Evolutionary conservation across 805 yeast genomes (phyloP), one percentile per base, ranked within the genome.

Genomic region (Grigorovia humatica): DNA sequence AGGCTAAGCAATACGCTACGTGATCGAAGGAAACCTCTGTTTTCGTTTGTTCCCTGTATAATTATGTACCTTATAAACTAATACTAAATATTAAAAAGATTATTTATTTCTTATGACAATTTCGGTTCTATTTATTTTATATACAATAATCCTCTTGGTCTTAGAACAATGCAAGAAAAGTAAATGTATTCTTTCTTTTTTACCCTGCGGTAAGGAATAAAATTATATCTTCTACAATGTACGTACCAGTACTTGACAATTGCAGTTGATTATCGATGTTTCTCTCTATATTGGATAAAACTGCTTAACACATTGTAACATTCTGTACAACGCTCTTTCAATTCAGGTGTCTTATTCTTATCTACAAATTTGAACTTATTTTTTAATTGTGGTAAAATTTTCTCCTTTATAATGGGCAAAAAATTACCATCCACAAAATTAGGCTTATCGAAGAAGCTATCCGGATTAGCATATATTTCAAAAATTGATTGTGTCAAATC

Each of bases 391-490:
- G 80, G 76, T 47, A 72, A 66, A 9, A 78, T 62, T 20, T 67
- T 65, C 1, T 57, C 56, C 51, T 66, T 62, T 45, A 88, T 70
- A 15, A 66, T 62, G 1, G 59, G 51, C 41, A 79, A 60, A 58
- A 80, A 77, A 9, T 74, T 71, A 18, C 75, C 74, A 9, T 74
- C 64, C 27, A 83, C 85, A 65, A 83, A 91, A 1, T 86, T 77
- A 3, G 80, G 79, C 27, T 66, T 69, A 63, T 88, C 96, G 61
- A 88, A 89, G 15, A 72, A 76, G 59, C 74, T 84, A 4, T 65
- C 70, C 41, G 76, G 76, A 68, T 93, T 98, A 13, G 85, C 85
- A 68, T 84, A 93, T 7, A 89, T 73, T 54, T 88, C 96, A 66
- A 80, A 88, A 6, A 89, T 60, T 2, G 79, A 71, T 59, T 87